Conservation (phyloP, 371 early-diverging fungal species). For the Dichotomocladium elegans region DNA sequence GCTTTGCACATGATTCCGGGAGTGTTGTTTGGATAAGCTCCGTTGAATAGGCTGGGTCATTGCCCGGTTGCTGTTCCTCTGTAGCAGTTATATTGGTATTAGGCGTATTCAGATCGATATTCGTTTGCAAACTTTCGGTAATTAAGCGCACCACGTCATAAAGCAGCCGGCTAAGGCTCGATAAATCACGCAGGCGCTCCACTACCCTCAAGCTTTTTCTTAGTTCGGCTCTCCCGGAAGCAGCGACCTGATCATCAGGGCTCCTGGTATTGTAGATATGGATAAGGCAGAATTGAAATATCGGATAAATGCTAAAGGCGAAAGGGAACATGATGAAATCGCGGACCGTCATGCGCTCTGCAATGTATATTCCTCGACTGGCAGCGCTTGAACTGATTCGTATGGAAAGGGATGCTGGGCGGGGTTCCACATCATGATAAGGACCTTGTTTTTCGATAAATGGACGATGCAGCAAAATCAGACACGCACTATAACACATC, state of each 20-base stretch:
- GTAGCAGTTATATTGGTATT: too few relatives aligned
- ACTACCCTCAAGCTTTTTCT: constrained; percentile 17
- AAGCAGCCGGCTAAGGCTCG: neutral
- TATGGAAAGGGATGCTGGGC: constrained; percentile 35
- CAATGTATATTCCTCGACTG: constrained; percentile 35
- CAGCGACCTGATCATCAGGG: constrained; percentile 28
- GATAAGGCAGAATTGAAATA: constrained; percentile 40
- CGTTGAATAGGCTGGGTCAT: too few relatives aligned
- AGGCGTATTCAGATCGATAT: too few relatives aligned
- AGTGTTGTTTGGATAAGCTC: too few relatives aligned
- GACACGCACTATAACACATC: constrained; percentile 32
- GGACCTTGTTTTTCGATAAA: constrained; percentile 30
- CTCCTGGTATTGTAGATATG: constrained; percentile 43
- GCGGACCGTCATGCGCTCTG: constrained; percentile 29
- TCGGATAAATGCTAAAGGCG: constrained; percentile 41
- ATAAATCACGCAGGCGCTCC: neutral
- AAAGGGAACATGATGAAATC: constrained; percentile 48
- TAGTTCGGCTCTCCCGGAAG: constrained; percentile 29
- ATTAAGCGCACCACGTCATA: neutral
- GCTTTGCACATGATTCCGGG: too few relatives aligned
- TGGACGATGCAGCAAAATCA: constrained; percentile 44
- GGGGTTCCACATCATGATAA: neutral
- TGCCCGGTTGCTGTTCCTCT: too few relatives aligned
- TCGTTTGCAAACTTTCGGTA: neutral
- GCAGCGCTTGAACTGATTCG: constrained; percentile 47